Base-by-base conservation (phyloP, 768 basidiomycete genomes). In the Lentinula edodes region DNA sequence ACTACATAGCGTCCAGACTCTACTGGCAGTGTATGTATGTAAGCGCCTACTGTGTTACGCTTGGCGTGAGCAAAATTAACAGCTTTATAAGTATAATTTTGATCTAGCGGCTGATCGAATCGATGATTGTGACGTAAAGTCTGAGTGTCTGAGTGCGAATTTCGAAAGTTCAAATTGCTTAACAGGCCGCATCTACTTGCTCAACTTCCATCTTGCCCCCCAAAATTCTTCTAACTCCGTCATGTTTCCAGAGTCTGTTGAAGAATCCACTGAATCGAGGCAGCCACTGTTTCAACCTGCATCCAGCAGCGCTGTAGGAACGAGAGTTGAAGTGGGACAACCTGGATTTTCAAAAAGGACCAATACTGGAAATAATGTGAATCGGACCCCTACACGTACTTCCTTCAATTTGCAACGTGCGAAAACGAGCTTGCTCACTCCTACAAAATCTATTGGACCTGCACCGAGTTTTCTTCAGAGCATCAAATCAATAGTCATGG, bases 401-500 rank as follows among this genome's bases (percentile, higher is more conserved):
- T 42, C n/a, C 63, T 57, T 69, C 20, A 58, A 43, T 43, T 62
- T 69, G 0, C 41, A 64, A 2, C 66, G 63, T 12, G 67, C 64
- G 15, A 66, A 67, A 5, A 71, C 70, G 2, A 66, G 65, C 1
- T 67, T 84, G 65, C 50, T 80, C 4, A 65, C 63, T 0, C 83
- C 84, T 1, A 53, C 65, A 10, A 80, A 61, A 65, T 71, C 65
- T 62, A 58, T 86, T 15, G 83, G 75, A 0, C 64, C 72, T 0
- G 52, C 84, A 0, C 89, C 88, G 1, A 73, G 74, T 10, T 58
- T 77, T 18, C 64, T 76, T 56, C 46, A 72, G 41, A 84, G 87
- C 63, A 61, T 89, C 42, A 77, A 73, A 58, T 74, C 87, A 0
- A 83, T 90, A 53, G 13, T 87, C 6, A 36, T 72, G 7, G 76